Evolutionary conservation across 2,329 filamentous ascomycete genomes (phyloP), one percentile per base, ranked within the genome.

Genomic region (Verticillium tricorpus): DNA sequence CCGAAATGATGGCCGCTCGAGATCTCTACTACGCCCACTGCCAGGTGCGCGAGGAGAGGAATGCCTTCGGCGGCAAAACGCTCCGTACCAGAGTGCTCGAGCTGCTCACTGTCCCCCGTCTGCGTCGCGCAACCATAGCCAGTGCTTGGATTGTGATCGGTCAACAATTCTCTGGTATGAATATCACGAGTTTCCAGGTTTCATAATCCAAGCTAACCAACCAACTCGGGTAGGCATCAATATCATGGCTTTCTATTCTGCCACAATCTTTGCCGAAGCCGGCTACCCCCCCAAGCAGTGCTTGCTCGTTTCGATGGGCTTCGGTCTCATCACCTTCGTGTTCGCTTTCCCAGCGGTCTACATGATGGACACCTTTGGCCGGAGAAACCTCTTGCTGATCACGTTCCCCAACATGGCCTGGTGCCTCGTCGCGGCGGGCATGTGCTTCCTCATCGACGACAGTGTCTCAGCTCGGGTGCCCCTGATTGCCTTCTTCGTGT

Each of bases 361-460:
- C 78, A 88, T 86, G 2, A 89, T 89, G 59, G 87, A 89, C 67
- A 89, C 85, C 0, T 89, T 84, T 67, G 87, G 87, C 9, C 84
- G 87, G 25, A 82, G 87, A 25, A 78, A 81, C 22, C 75, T 90
- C 14, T 77, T 89, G 5, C 76, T 89, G 3, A 85, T 87, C 67
- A 89, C 87, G 4, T 89, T 89, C 69, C 87, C 87, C 0, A 81
- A 87, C 65, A 89, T 89, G 86, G 80, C 84, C 28, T 86, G 85
- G 80, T 85, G 85, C 25, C 75, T 85, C 39, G 77, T 85, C 28
- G 71, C 74, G 67, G 76, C 76, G 28, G 76, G 75, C 61, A 73
- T 77, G 56, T 77, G 73, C 66, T 78, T 73, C 3, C 66, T 76
- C 35, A 73, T 77, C 40, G 68, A 72, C 14, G 63, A 66, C 0